Evolutionary conservation across 2,329 filamentous ascomycete genomes (phyloP).

Genomic region (Nemania serpens): DNA sequence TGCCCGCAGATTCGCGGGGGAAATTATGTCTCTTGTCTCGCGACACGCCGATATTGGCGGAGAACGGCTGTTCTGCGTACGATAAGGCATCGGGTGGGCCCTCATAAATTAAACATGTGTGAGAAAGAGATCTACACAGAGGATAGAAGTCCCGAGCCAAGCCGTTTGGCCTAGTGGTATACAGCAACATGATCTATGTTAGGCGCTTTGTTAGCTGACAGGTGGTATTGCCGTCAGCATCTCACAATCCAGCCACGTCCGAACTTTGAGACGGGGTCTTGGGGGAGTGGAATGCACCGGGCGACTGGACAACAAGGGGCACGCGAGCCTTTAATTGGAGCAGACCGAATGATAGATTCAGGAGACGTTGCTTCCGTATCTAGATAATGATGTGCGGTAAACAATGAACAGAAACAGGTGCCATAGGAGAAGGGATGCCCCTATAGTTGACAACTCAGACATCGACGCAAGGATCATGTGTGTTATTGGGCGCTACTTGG

Average conservation of each 20-base stretch:
- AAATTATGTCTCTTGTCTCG: conserved; percentile 16
- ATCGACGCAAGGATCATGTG: conserved; percentile 16
- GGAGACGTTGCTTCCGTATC: conserved; percentile 8
- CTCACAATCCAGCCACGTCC: not conserved
- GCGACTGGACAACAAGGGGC: conserved; percentile 6
- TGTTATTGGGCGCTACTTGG: conserved; percentile 2
- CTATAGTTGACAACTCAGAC: conserved; percentile 17
- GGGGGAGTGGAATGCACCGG: conserved; percentile 15
- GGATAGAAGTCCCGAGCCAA: conserved; percentile 9
- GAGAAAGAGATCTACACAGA: conserved; percentile 4
- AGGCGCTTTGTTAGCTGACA: too few species aligned
- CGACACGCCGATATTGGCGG: conserved; percentile 16
- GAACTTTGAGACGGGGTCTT: conserved; percentile 5
- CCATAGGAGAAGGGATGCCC: not conserved
- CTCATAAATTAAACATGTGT: conserved; percentile 1
- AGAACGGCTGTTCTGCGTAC: conserved; percentile 13
- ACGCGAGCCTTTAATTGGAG: conserved; percentile 1
- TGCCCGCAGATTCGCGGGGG: not conserved
- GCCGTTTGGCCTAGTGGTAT: conserved; percentile 1
- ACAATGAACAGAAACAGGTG: not conserved
- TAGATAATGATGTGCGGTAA: conserved; percentile 12
- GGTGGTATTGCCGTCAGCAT: conserved; percentile 15
- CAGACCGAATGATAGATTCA: not conserved
- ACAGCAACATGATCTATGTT: not conserved
- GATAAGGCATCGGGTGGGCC: conserved; percentile 18